These are phyloP conservation scores for Echeveria elegans DNA, from an alignment of 164 flowering plant genomes.

Conservation along the genomic window DNA sequence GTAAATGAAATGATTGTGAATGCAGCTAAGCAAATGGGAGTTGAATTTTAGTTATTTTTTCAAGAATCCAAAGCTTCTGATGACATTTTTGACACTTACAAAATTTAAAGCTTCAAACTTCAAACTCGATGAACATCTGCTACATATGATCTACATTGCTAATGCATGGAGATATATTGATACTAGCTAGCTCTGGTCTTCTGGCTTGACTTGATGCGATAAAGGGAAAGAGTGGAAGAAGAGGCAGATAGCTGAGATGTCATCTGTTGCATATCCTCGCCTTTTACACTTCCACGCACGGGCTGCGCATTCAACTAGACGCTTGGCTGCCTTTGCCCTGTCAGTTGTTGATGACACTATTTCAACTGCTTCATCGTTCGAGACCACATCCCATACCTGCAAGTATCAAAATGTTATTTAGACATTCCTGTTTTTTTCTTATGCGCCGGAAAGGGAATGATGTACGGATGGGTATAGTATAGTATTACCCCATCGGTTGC, in stretches of 20 bases:
- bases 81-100: too few relatives aligned
- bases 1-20: too few relatives aligned
- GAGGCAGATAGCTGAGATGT: slow-evolving; percentile 87
- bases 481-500: slow-evolving; percentile 99
- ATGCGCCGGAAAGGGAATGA: too few relatives aligned
- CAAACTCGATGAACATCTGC: not conserved
- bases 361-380: slow-evolving; percentile 85
- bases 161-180: not conserved
- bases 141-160: not conserved
- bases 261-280: slow-evolving; percentile 63
- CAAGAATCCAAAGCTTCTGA: too few relatives aligned
- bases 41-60: too few relatives aligned
- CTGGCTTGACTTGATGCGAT: not conserved
- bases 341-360: slow-evolving; percentile 62
- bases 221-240: slow-evolving; percentile 49
- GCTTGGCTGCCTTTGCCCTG: slow-evolving; percentile 58
- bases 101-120: too few relatives aligned
- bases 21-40: too few relatives aligned
- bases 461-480: too few relatives aligned
- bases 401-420: not conserved
- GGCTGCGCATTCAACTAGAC: slow-evolving; percentile 56
- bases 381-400: slow-evolving; percentile 92
- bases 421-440: not conserved
- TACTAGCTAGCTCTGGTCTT: not conserved
- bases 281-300: slow-evolving; percentile 74